Percentiles rank a stretch among this genome's conserved stretches.
These are phyloP conservation scores for Cladosporium velox DNA, from an alignment of 2,329 filamentous ascomycete species.

Conservation along the genomic window DNA sequence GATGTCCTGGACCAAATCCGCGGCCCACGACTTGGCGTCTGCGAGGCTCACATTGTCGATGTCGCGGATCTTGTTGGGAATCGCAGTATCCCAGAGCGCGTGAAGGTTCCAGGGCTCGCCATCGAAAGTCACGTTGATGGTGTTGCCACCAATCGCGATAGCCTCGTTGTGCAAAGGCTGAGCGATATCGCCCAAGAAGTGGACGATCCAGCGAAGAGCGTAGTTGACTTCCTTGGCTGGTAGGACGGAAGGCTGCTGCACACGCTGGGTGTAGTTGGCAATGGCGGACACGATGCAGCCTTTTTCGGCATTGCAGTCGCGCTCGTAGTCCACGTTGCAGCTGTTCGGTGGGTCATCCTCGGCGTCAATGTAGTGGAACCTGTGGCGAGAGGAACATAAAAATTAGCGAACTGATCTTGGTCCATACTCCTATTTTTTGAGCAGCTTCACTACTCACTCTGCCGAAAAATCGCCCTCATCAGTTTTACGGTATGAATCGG, in stretches of 20 bases:
- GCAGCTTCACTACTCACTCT: too few species aligned
- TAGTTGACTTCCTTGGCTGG: slow-evolving; percentile 41
- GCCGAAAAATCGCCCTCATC: slow-evolving; percentile 51
- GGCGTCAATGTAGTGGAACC: slow-evolving; percentile 56
- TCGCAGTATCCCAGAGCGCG: slow-evolving; percentile 48
- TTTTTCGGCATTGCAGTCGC: slow-evolving; percentile 51
- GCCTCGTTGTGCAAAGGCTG: slow-evolving; percentile 64
- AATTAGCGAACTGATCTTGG: not conserved
- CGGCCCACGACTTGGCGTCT: slow-evolving; percentile 44
- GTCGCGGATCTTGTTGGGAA: slow-evolving; percentile 43
- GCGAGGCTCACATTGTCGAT: slow-evolving; percentile 42
- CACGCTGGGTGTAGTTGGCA: slow-evolving; percentile 52
- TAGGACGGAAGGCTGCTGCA: slow-evolving; percentile 35
- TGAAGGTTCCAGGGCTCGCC: slow-evolving; percentile 46
- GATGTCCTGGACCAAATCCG: slow-evolving; percentile 41
- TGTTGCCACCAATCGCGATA: slow-evolving; percentile 47
- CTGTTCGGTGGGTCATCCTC: slow-evolving; percentile 47
- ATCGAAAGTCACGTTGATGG: slow-evolving; percentile 47
- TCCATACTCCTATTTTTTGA: too few species aligned
- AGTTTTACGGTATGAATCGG: slow-evolving; percentile 54
- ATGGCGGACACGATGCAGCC: slow-evolving; percentile 58
- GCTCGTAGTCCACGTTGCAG: slow-evolving; percentile 53
- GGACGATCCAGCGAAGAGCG: slow-evolving; percentile 54
- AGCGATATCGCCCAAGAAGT: slow-evolving; percentile 63
- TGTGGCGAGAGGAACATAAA: slow-evolving; percentile 4